Base-by-base conservation (phyloP, 305 asterid genomes). In the Euphrasia arctica region DNA sequence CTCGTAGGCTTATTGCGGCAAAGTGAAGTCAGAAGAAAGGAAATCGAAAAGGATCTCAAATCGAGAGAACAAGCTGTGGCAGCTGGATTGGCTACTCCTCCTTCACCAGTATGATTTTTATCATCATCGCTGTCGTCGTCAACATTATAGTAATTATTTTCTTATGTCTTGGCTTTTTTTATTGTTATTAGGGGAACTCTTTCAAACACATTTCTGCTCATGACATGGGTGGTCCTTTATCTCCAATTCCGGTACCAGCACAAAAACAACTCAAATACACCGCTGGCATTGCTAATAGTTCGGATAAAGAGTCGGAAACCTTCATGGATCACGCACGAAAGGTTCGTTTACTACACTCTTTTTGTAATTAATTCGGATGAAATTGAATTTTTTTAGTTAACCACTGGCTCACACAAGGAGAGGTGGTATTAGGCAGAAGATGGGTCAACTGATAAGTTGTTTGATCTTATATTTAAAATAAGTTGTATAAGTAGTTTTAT, bases 221-320 rank as follows among this genome's bases (percentile, higher is more conserved):
- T 67, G 91, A 83, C 48, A 81, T 79, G 87, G 73, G 81, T 61
- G 75, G 85, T 56, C 96, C 91, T 15, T 60, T 88, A 56, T 91
- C 96, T 71, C 97, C 99, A 60, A 78, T 91, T 64, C 87, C 94
- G 1, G 88, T 91, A 31, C 97, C 98, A 66, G 98, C 98, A 45
- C 99, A 85, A 82, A 95, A 95, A 71, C 99, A 95, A 72, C 96
- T 91, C 61, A 91, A 91, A 68, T 95, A 89, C 73, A 87, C 98
- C 11, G 96, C 90, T 5, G 98, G 99, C 73, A 88, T 94, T 48
- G 97, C 87, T 45, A 94, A 83, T 77, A 85, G 85, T 18, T 83
- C 96, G 14, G 78, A 78, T 57, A 77, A 85, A 75, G 96, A 89
- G 58, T 83, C 96, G 8, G 84, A 83, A 12, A 83, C 91, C 39